These are phyloP conservation scores for Ceratocystis papillata DNA, from an alignment of 2,329 filamentous ascomycete species.

Conservation along the genomic window DNA sequence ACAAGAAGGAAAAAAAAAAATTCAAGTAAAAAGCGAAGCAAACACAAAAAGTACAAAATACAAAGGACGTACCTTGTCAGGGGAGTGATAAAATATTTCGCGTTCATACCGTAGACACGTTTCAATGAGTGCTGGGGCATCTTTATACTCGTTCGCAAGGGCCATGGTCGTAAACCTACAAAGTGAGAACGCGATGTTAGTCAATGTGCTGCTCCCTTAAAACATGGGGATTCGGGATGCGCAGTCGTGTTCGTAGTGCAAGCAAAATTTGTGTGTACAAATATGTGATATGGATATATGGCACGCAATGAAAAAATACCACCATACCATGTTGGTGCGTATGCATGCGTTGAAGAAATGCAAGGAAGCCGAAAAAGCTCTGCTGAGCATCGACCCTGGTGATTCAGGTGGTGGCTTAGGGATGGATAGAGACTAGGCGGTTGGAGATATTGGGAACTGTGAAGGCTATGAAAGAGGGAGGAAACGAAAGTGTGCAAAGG, in stretches of 20 bases:
- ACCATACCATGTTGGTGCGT: background rate
- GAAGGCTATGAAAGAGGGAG: background rate
- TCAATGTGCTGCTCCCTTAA: background rate
- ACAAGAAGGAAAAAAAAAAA: background rate
- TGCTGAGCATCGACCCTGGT: background rate
- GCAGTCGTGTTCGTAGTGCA: too few species aligned
- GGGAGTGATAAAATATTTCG: conserved; percentile 37
- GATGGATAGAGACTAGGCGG: background rate
- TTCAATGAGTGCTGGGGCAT: conserved; percentile 35
- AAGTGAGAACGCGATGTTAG: conserved; percentile 24
- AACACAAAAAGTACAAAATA: background rate
- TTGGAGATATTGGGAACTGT: background rate
- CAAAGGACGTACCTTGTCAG: conserved; percentile 38
- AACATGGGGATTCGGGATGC: too few species aligned
- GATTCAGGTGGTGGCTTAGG: background rate
- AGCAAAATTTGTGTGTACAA: background rate
- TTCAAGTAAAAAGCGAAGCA: background rate
- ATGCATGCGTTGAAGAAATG: background rate
- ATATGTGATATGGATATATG: background rate
- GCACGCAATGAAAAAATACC: background rate
- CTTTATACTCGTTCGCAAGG: conserved; percentile 36
- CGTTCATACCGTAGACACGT: conserved; percentile 40
- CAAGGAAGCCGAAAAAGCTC: background rate
- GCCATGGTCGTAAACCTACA: conserved; percentile 43
- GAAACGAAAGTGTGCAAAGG: background rate